phyloP scores from a whole-genome alignment of 805 yeast genomes.

The Suhomyces emberorum region DNA sequence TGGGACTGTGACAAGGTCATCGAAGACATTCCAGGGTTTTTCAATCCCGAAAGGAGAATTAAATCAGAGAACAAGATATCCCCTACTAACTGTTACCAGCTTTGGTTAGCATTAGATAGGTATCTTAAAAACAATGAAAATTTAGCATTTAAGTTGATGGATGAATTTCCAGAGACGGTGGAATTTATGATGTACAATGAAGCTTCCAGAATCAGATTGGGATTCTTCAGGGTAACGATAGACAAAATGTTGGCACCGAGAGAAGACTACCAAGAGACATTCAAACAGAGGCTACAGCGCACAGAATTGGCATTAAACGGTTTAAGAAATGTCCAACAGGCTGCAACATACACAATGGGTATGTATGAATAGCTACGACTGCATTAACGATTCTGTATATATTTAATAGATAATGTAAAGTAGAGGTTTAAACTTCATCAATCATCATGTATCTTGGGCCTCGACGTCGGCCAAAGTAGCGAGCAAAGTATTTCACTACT shows the following conservation, averaged over 20 bases:
- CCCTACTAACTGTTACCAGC: slow-evolving; percentile 14
- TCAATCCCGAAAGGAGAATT: slow-evolving; percentile 28
- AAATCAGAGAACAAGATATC: slow-evolving; percentile 20
- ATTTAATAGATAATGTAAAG: no score
- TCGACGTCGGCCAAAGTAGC: no score
- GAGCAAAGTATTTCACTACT: no score
- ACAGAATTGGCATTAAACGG: slow-evolving; percentile 21
- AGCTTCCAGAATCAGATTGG: slow-evolving; percentile 15
- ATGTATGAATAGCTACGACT: no score
- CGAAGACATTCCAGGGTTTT: slow-evolving; percentile 24
- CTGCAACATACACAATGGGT: no score
- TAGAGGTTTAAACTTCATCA: no score
- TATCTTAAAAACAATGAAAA: slow-evolving; percentile 15
- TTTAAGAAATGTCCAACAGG: slow-evolving; percentile 5
- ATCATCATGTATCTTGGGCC: no score
- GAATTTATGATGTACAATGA: slow-evolving; percentile 25
- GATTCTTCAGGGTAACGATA: slow-evolving; percentile 21
- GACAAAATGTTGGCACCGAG: slow-evolving; percentile 17
- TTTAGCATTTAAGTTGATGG: slow-evolving; percentile 28
- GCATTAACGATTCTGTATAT: no score
- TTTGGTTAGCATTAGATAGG: slow-evolving; percentile 16
- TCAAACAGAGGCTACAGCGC: slow-evolving; percentile 20
- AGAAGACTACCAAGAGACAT: slow-evolving; percentile 16
- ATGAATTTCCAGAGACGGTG: slow-evolving; percentile 32
- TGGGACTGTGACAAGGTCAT: slow-evolving; percentile 11